Evolutionary conservation across 352 stramenopile genomes (phyloP).

Genomic region (Phytophthora macrochlamydospora): DNA sequence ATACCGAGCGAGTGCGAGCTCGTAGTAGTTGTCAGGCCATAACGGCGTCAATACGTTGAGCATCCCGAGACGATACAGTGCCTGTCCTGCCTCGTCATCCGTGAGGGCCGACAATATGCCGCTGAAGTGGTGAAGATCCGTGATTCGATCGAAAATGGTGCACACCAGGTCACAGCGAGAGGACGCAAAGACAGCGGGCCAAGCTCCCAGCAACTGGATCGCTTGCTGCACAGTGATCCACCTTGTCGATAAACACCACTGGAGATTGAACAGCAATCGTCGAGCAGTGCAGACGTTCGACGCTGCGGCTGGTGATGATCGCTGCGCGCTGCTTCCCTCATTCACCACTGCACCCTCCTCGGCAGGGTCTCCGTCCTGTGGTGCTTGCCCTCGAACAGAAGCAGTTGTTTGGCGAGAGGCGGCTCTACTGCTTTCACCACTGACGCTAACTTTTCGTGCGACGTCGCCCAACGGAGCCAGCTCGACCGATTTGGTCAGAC

Average conservation of each 20-base stretch:
- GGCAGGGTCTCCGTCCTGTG: neutral
- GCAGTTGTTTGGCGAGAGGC: neutral
- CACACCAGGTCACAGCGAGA: conserved; percentile 70
- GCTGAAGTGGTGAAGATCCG: conserved; percentile 77
- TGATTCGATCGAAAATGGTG: conserved; percentile 68
- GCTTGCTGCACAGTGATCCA: conserved; percentile 76
- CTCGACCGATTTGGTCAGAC: conserved; percentile 50
- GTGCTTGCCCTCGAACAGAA: neutral
- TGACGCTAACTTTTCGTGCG: conserved; percentile 13
- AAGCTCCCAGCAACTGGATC: conserved; percentile 49
- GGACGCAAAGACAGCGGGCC: conserved; percentile 50
- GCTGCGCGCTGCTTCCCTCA: conserved; percentile 1
- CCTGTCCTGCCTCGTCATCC: conserved; percentile 62
- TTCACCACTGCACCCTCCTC: neutral
- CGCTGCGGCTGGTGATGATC: conserved; percentile 15
- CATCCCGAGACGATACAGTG: conserved; percentile 70
- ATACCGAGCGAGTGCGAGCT: conserved; percentile 67
- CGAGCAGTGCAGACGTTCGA: conserved; percentile 49
- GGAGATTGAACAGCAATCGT: conserved; percentile 69
- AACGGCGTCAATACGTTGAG: conserved; percentile 76
- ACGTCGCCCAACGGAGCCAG: conserved; percentile 28
- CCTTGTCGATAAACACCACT: conserved; percentile 71
- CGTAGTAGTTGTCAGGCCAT: conserved; percentile 80
- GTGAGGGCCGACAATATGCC: conserved; percentile 59
- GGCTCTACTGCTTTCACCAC: conserved; percentile 21